Percentiles rank a stretch among this genome's conserved stretches.
These are phyloP conservation scores for Paramecium pentaurelia DNA, from an alignment of 73 alveolate species.

Conservation along the genomic window DNA sequence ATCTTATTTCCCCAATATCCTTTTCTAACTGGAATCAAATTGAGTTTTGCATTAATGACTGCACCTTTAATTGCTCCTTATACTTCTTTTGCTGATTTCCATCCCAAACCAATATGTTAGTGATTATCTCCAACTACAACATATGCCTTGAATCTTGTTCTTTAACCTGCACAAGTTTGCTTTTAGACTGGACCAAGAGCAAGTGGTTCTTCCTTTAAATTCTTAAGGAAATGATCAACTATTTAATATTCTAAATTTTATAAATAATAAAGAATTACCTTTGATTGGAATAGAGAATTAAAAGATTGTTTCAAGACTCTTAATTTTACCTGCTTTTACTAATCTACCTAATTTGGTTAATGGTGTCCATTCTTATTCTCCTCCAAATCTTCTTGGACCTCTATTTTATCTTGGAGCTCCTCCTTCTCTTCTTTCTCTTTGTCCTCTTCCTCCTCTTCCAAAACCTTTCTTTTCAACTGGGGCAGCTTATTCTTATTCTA, in stretches of 20 bases:
- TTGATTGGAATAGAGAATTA: constrained; percentile 98
- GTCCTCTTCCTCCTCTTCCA: constrained; percentile 54
- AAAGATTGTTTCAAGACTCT: constrained; percentile 97
- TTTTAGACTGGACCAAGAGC: constrained; percentile 99
- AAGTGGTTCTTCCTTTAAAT: constrained; percentile 98
- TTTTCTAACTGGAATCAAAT: constrained; percentile 99
- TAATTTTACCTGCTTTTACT: constrained; percentile 95
- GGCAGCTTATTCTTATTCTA: neutral
- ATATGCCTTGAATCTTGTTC: constrained; percentile 99
- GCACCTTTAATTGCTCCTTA: constrained; percentile 99
- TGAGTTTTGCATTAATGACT: constrained; percentile 96
- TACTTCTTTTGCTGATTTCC: constrained; percentile 99
- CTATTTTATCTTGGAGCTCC: constrained; percentile 83
- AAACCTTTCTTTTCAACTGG: constrained; percentile 48
- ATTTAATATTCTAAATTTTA: constrained; percentile 74
- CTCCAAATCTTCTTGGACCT: constrained; percentile 92
- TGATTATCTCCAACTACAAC: constrained; percentile 98
- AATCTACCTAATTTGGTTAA: constrained; percentile 99
- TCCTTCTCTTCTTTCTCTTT: constrained; percentile 74
- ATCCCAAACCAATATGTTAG: constrained; percentile 99
- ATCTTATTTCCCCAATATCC: constrained; percentile 99
- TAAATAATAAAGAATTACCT: constrained; percentile 87
- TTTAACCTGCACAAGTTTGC: constrained; percentile 99
- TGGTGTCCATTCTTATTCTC: constrained; percentile 98
- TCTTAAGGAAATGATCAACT: constrained; percentile 79